Base-by-base conservation (phyloP, 2,329 filamentous ascomycete species). In the Fusarium sp. region DNA sequence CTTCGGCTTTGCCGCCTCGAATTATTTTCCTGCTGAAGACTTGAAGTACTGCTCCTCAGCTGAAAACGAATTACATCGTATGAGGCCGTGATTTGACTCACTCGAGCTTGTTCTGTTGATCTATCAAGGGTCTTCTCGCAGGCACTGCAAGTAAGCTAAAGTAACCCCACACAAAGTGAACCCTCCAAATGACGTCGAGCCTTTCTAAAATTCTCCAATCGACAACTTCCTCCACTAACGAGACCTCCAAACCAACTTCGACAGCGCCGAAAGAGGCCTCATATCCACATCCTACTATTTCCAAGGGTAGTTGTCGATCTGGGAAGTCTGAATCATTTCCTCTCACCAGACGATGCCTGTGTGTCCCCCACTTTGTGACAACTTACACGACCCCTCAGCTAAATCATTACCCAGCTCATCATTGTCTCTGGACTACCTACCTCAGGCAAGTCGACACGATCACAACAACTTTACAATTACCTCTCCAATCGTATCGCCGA, bases 361-460 rank as follows among this genome's bases (percentile, higher is more conserved):
- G 79, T 41, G 77, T 36, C 38, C 35, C 42, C 12, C 22, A 44
- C 28, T 20, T 24, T 33, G 35, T 33, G 28, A 22, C 36, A 45
- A 42, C 41, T 58, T 48, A 49, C 65, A 47, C 63, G 64, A 66
- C 66, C 51, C 44, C 28, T 62, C 51, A 59, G 28, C 72, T 74
- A 39, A 74, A 38, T 39, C 36, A 62, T 55, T 39, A 26, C 58
- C 56, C 70, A 93, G 91, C 85, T 93, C 74, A 90, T 93, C 77
- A 90, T 92, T 75, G 81, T 93, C 68, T 90, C 90, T 60, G 91
- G 91, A 71, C 86, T 91, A 75, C 91, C 91, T 61, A 90, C 90
- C 73, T 92, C 91, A 36, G 91, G 91, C 80, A 93, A 93, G 83
- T 90, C 90, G 39, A 89, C 89, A 26, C 89, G 91, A 74, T 90